Conservation (phyloP, 352 stramenopile genomes). For the Globisporangium carolinianum region DNA sequence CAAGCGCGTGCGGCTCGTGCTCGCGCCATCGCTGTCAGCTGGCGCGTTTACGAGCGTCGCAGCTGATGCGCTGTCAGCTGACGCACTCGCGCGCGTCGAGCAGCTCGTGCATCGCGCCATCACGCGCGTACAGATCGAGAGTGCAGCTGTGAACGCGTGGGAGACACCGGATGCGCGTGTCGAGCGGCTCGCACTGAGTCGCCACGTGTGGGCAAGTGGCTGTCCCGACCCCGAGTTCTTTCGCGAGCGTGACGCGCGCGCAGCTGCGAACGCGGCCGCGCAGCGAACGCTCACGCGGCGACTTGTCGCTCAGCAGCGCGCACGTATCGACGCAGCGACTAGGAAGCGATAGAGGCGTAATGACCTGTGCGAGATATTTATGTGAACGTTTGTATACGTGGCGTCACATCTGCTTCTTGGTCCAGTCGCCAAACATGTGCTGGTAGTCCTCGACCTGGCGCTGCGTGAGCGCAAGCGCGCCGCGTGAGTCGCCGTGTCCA, state of each 20-base stretch:
- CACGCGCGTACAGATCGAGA: conserved; percentile 18
- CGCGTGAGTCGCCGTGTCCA: background rate
- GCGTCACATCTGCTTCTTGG: conserved; percentile 69
- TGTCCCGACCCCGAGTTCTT: conserved; percentile 46
- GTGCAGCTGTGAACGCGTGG: conserved; percentile 26
- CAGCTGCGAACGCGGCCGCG: conserved; percentile 18
- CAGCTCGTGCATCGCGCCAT: conserved; percentile 18
- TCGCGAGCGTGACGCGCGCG: conserved; percentile 19
- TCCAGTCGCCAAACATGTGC: conserved; percentile 78
- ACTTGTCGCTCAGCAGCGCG: conserved; percentile 7
- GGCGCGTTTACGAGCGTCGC: background rate
- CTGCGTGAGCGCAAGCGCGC: conserved; percentile 12
- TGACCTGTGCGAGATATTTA: too few species aligned
- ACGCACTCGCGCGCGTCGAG: conserved; percentile 7
- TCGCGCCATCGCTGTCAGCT: background rate
- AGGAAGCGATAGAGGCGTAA: background rate
- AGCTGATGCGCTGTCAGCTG: background rate
- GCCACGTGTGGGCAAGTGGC: conserved; percentile 32
- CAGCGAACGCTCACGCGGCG: conserved; percentile 24
- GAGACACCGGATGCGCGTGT: conserved; percentile 39
- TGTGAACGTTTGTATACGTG: too few species aligned
- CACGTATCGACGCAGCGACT: background rate
- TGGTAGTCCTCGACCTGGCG: conserved; percentile 72
- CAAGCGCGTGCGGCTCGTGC: conserved; percentile 25
- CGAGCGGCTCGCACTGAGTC: conserved; percentile 27